phyloP scores from a whole-genome alignment of 345 rosid genomes.

The Eucalyptus regnans region DNA sequence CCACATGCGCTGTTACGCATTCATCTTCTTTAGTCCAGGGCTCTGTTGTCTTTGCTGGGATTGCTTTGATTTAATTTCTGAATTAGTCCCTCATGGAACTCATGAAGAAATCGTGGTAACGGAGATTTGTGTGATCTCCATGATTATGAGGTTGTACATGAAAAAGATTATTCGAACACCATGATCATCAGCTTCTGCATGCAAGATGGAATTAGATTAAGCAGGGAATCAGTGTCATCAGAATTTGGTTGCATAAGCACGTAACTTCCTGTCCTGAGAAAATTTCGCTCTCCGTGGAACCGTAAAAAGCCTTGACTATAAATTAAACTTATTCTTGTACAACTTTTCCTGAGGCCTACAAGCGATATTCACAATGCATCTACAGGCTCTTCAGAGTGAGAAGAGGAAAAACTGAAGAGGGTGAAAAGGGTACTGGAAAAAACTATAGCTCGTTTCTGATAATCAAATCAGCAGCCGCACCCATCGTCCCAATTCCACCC shows the following conservation, averaged over 20 bases:
- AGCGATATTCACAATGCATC: not conserved
- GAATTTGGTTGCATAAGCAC: not conserved
- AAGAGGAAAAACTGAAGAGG: not conserved
- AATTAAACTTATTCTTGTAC: not conserved
- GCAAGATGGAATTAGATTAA: not conserved
- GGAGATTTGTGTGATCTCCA: not conserved
- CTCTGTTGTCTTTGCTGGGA: not conserved
- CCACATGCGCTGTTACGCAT: not conserved
- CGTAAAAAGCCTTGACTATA: not conserved
- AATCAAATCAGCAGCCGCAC: constrained; percentile 62
- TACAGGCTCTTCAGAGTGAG: not conserved
- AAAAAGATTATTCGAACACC: not conserved
- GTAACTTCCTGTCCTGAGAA: not conserved
- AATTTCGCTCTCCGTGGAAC: not conserved
- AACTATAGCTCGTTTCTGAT: not conserved
- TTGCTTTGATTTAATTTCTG: not conserved
- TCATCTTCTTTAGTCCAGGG: not conserved
- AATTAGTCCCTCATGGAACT: not conserved
- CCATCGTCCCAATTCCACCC: constrained; percentile 76
- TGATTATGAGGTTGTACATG: not conserved
- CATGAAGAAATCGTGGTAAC: not conserved
- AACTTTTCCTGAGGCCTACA: not conserved
- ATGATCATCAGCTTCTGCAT: not conserved
- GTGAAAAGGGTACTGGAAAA: not conserved
- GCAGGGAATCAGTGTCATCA: not conserved